Evolutionary conservation across 202 grass and related monocot genomes (phyloP).

Genomic region (Cymbopogon flexuosus): DNA sequence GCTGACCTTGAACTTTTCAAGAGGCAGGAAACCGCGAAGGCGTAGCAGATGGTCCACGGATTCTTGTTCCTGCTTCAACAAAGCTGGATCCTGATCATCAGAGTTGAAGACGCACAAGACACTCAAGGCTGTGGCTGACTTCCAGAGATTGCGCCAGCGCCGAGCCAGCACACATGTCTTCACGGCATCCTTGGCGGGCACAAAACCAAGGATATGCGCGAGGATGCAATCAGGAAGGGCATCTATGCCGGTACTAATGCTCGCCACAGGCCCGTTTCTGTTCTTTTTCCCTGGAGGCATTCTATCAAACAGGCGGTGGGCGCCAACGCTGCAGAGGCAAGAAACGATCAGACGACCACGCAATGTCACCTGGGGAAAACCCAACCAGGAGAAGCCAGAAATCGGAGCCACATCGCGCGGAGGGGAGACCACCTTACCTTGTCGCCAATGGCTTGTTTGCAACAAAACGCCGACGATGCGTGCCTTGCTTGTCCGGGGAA

Average conservation of each 20-base stretch:
- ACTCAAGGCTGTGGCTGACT: not conserved
- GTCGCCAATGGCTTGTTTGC: too few species aligned
- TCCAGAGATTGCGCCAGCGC: slow-evolving; percentile 23
- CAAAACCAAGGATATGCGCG: not conserved
- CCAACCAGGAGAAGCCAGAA: not conserved
- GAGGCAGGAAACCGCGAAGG: not conserved
- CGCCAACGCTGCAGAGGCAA: not conserved
- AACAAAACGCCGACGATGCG: too few species aligned
- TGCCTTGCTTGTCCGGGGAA: too few species aligned
- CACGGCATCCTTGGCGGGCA: not conserved
- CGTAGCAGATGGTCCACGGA: not conserved
- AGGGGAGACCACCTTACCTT: too few species aligned
- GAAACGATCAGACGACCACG: not conserved
- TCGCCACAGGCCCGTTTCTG: not conserved
- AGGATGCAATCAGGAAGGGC: not conserved
- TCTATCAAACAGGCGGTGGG: not conserved
- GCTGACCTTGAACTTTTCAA: not conserved
- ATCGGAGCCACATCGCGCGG: not conserved
- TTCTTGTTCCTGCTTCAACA: not conserved
- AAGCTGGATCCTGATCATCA: not conserved
- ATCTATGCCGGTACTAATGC: not conserved
- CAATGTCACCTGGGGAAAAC: not conserved
- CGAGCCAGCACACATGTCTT: slow-evolving; percentile 16
- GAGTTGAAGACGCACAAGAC: not conserved
- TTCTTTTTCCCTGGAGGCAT: not conserved